phyloP scores from a whole-genome alignment of 768 basidiomycete genomes.

The Austroboletus festivus region DNA sequence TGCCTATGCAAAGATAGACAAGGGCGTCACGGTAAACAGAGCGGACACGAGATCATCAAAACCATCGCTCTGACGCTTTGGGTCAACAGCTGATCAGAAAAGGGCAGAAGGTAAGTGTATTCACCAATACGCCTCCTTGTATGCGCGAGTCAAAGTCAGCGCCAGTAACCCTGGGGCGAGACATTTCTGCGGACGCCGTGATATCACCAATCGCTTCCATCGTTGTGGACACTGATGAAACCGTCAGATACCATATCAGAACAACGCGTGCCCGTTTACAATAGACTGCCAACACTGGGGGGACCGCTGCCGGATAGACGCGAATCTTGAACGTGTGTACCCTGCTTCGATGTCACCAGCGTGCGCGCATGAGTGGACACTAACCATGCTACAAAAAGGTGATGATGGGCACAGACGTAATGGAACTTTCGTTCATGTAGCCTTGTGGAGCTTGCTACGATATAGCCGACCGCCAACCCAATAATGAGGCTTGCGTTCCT shows the following conservation, averaged over 20 bases:
- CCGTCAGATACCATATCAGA: background rate
- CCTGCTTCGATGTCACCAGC: constrained; percentile 33
- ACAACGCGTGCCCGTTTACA: constrained; percentile 25
- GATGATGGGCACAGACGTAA: constrained; percentile 67
- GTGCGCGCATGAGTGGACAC: background rate
- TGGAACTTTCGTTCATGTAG: constrained; percentile 66
- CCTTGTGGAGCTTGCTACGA: constrained; percentile 75
- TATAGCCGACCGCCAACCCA: constrained; percentile 72
- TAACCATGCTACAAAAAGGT: constrained; percentile 69
- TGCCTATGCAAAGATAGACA: constrained; percentile 74
- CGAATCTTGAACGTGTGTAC: constrained; percentile 74
- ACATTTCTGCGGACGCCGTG: constrained; percentile 80
- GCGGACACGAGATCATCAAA: constrained; percentile 76
- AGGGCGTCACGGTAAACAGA: constrained; percentile 75
- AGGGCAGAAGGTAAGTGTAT: too few species aligned
- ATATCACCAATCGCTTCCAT: constrained; percentile 89
- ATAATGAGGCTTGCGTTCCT: constrained; percentile 78
- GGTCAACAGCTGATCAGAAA: too few species aligned
- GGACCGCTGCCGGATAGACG: constrained; percentile 68
- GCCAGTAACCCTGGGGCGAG: constrained; percentile 68
- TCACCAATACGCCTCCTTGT: constrained; percentile 74
- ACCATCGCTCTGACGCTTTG: constrained; percentile 58
- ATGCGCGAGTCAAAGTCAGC: constrained; percentile 77
- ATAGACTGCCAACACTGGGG: constrained; percentile 62
- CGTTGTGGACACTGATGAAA: constrained; percentile 55